These are phyloP conservation scores for Claviceps humidiphila DNA, from an alignment of 2,329 filamentous ascomycete species.

Conservation along the genomic window DNA sequence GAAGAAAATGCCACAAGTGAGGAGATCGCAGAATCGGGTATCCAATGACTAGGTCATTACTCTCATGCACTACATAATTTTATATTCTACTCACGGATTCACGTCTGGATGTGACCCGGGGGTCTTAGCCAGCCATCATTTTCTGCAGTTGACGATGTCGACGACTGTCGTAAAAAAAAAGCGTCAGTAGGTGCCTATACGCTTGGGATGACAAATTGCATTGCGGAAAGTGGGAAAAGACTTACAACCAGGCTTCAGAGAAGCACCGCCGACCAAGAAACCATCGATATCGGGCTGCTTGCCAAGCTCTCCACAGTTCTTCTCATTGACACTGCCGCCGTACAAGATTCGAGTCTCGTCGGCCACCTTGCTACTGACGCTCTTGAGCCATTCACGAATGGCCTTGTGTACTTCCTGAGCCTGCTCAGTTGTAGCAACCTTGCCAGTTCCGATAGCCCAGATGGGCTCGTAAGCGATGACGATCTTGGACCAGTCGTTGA, in stretches of 20 bases:
- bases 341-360: slow-evolving; percentile 91
- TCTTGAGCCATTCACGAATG: slow-evolving; percentile 78
- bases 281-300: slow-evolving; percentile 94
- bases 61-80: neutral
- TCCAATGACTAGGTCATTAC: neutral
- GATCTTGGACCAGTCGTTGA: slow-evolving; percentile 82
- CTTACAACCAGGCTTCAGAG: slow-evolving; percentile 90
- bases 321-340: slow-evolving; percentile 91
- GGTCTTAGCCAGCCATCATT: slow-evolving; percentile 25
- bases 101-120: neutral
- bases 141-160: slow-evolving; percentile 45
- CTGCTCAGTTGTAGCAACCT: slow-evolving; percentile 79
- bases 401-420: slow-evolving; percentile 88
- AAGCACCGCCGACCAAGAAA: slow-evolving; percentile 92
- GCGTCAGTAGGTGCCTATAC: neutral
- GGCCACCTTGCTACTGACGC: slow-evolving; percentile 61
- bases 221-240: slow-evolving; percentile 9
- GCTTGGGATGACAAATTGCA: neutral
- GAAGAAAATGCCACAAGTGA: neutral
- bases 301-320: slow-evolving; percentile 90
- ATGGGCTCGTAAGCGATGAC: slow-evolving; percentile 98
- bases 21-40: neutral
- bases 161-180: slow-evolving; percentile 26
- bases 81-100: neutral
- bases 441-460: slow-evolving; percentile 91